Conservation (phyloP, 164 flowering plant genomes). For the Liriodendron chinense region DNA sequence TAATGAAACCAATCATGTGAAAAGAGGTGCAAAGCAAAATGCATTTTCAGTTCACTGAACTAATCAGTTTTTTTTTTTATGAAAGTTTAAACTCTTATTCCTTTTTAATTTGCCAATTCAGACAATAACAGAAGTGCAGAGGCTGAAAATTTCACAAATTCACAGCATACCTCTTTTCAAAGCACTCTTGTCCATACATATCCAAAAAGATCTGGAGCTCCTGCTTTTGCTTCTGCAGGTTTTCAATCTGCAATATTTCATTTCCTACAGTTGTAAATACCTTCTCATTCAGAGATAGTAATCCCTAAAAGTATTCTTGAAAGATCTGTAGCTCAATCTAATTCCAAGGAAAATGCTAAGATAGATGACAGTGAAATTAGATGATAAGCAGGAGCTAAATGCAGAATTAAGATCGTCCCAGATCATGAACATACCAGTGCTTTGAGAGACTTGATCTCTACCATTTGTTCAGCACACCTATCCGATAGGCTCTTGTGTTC, state of each 20-base stretch:
- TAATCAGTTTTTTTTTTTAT: no score
- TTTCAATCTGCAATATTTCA: slow-evolving; percentile 64
- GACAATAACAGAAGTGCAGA: background rate
- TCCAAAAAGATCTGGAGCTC: slow-evolving; percentile 71
- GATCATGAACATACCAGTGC: slow-evolving; percentile 46
- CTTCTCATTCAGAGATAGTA: background rate
- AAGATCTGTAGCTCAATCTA: background rate
- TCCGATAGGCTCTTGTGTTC: slow-evolving; percentile 54
- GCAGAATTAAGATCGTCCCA: background rate
- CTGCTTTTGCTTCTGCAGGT: slow-evolving; percentile 63
- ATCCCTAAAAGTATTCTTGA: background rate
- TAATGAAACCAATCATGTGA: background rate
- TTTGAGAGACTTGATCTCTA: slow-evolving; percentile 69
- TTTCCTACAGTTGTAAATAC: slow-evolving; percentile 5
- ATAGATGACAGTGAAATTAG: background rate
- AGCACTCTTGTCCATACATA: slow-evolving; percentile 72
- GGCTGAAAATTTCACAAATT: background rate
- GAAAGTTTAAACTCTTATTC: background rate
- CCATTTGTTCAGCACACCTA: slow-evolving; percentile 52
- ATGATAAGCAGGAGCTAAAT: background rate
- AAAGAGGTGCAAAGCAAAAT: background rate
- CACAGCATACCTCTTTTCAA: slow-evolving; percentile 60
- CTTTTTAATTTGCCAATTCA: background rate
- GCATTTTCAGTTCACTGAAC: no score
- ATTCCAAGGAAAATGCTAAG: background rate